These are phyloP conservation scores for Hypoxylon sp. DNA, from an alignment of 2,329 filamentous ascomycete species.

Conservation along the genomic window DNA sequence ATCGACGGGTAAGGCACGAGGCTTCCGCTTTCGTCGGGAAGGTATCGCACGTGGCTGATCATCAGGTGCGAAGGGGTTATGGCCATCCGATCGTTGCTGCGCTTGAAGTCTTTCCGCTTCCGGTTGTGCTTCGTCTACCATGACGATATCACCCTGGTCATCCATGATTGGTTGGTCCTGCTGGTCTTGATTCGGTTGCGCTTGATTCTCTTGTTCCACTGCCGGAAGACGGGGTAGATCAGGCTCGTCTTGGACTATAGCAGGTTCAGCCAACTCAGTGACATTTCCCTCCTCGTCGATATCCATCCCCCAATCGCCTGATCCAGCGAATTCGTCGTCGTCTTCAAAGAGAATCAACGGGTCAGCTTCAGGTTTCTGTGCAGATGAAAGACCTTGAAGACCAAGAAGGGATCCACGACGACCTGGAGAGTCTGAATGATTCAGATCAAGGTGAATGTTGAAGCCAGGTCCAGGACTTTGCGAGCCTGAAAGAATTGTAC, in stretches of 20 bases:
- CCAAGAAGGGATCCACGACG: constrained; percentile 46
- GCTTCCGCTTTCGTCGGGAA: constrained; percentile 48
- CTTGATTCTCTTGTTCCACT: constrained; percentile 36
- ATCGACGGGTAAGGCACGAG: constrained; percentile 49
- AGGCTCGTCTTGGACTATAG: constrained; percentile 58
- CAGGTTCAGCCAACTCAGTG: constrained; percentile 52
- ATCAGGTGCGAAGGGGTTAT: constrained; percentile 40
- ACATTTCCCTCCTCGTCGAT: constrained; percentile 69
- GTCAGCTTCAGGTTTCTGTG: constrained; percentile 52
- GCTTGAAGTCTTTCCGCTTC: constrained; percentile 57
- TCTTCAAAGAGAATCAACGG: constrained; percentile 54
- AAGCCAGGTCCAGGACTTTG: constrained; percentile 42
- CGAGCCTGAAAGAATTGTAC: constrained; percentile 42
- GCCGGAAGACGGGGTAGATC: constrained; percentile 61
- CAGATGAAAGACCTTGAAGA: constrained; percentile 51
- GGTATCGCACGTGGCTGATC: constrained; percentile 31
- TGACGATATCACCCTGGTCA: constrained; percentile 56
- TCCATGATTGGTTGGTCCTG: constrained; percentile 41
- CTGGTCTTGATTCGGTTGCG: constrained; percentile 36
- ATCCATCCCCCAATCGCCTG: constrained; percentile 63
- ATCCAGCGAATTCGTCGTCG: constrained; percentile 59
- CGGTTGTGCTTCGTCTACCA: constrained; percentile 58
- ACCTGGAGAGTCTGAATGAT: constrained; percentile 46
- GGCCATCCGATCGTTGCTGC: constrained; percentile 40
- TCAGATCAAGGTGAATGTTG: constrained; percentile 48